These are phyloP conservation scores for Epichloe hybrida DNA, from an alignment of 2,329 filamentous ascomycete species.

Conservation along the genomic window DNA sequence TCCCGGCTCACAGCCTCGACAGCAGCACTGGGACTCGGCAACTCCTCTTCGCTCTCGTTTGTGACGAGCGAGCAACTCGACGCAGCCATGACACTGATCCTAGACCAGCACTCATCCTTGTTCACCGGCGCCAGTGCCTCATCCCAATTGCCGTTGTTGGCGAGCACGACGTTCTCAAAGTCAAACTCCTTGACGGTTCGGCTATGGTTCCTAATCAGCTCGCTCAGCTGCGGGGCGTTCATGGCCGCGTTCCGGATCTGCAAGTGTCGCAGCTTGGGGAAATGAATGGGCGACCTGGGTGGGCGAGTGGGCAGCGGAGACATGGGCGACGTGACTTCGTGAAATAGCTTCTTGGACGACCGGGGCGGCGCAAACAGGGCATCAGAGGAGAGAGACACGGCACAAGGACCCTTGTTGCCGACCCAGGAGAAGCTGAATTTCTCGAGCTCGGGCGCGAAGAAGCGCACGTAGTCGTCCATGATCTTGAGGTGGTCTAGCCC, in stretches of 20 bases:
- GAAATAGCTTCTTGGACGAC: conserved; percentile 43
- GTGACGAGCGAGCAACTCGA: conserved; percentile 21
- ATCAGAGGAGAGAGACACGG: conserved; percentile 56
- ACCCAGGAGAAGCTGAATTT: conserved; percentile 69
- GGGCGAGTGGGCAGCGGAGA: conserved; percentile 41
- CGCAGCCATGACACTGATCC: conserved; percentile 15
- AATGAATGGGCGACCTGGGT: conserved; percentile 43
- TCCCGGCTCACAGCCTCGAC: conserved; percentile 39
- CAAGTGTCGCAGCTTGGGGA: conserved; percentile 54
- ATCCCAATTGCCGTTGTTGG: conserved; percentile 61
- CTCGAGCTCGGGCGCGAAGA: conserved; percentile 51
- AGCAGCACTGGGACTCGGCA: conserved; percentile 37
- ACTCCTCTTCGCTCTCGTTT: conserved; percentile 21
- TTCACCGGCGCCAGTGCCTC: conserved; percentile 62
- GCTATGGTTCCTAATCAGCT: conserved; percentile 54
- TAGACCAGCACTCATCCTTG: conserved; percentile 27
- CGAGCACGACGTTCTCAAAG: conserved; percentile 62
- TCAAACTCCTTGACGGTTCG: conserved; percentile 61
- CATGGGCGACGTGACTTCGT: conserved; percentile 52
- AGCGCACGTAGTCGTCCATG: conserved; percentile 66
- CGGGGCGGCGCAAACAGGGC: conserved; percentile 49
- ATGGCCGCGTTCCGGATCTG: conserved; percentile 60
- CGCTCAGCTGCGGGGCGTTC: conserved; percentile 55
- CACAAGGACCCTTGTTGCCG: conserved; percentile 61
- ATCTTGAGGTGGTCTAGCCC: conserved; percentile 62